phyloP scores from a whole-genome alignment of 2,329 filamentous ascomycete genomes.

The Penicillium brevicompactum region DNA sequence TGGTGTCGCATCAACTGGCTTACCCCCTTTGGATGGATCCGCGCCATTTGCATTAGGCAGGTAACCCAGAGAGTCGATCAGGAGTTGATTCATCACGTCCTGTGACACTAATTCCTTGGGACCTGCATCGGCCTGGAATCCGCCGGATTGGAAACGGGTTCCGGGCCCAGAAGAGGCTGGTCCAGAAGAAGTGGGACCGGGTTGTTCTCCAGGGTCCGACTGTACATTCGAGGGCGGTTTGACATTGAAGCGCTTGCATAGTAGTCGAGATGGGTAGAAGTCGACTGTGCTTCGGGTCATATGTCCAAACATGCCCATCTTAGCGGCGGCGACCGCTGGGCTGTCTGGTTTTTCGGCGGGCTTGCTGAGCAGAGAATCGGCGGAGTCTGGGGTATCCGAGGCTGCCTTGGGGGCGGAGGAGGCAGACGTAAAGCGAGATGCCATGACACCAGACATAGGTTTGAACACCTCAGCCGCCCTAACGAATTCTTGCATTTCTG shows the following conservation, averaged over 20 bases:
- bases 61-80: constrained; percentile 43
- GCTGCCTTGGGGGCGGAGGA: constrained; percentile 42
- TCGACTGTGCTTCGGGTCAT: constrained; percentile 73
- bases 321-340: constrained; percentile 82
- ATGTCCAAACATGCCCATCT: constrained; percentile 86
- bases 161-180: constrained; percentile 23
- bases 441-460: constrained; percentile 90
- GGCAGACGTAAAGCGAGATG: constrained; percentile 80
- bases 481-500: constrained; percentile 78
- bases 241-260: constrained; percentile 97
- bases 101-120: constrained; percentile 55
- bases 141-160: constrained; percentile 35
- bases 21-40: constrained; percentile 12
- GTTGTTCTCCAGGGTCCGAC: constrained; percentile 50
- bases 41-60: constrained; percentile 29
- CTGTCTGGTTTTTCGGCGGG: constrained; percentile 64
- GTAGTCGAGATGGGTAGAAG: constrained; percentile 77
- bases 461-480: constrained; percentile 80
- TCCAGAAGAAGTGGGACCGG: constrained; percentile 34
- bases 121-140: constrained; percentile 34
- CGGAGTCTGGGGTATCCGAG: constrained; percentile 37
- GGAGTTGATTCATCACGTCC: constrained; percentile 58
- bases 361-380: constrained; percentile 49
- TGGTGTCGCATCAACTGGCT: constrained; percentile 15
- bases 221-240: constrained; percentile 70